A percentile compares a stretch with the other conserved stretches of the same genome.
phyloP scores from a whole-genome alignment of 2,329 filamentous ascomycete genomes.

The Septoria petroselini region DNA sequence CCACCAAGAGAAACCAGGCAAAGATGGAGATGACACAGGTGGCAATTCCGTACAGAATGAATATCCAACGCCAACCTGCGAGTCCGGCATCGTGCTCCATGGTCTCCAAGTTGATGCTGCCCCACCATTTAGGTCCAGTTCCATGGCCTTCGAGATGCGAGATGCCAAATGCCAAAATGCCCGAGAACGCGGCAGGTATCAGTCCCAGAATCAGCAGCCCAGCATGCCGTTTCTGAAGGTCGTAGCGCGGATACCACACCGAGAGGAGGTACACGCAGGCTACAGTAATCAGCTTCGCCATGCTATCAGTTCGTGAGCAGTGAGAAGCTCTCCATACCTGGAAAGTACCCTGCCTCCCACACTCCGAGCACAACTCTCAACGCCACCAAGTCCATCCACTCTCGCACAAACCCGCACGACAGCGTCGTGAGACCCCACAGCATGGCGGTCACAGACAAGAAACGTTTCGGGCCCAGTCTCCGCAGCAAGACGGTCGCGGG shows the following conservation, averaged over 20 bases:
- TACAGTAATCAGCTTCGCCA: too few species aligned
- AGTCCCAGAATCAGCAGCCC: constrained; percentile 29
- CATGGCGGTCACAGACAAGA: constrained; percentile 22
- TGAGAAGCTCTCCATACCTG: too few species aligned
- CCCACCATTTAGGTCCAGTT: constrained; percentile 10
- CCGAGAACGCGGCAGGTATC: constrained; percentile 51
- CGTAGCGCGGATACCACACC: constrained; percentile 47
- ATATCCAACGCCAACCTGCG: constrained; percentile 26
- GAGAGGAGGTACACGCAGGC: constrained; percentile 44
- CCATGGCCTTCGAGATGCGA: constrained; percentile 37
- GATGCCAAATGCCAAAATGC: constrained; percentile 51
- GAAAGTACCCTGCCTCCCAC: constrained; percentile 28
- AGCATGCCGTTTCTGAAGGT: constrained; percentile 39
- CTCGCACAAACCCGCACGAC: constrained; percentile 30
- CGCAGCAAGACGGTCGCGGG: constrained; percentile 35
- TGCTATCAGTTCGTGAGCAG: too few species aligned
- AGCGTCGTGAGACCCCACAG: constrained; percentile 6
- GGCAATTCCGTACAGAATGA: constrained; percentile 12
- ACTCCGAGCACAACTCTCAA: constrained; percentile 30
- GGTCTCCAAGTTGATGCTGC: constrained; percentile 33
- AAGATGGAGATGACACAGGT: constrained; percentile 7
- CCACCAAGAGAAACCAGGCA: constrained; percentile 11
- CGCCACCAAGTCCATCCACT: constrained; percentile 29
- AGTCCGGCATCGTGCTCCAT: constrained; percentile 7
- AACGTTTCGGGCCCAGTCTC: constrained; percentile 30